Evolutionary conservation across 148 eudicot species (phyloP), one percentile per base, ranked within the genome.

Genomic region (Amaranthus palmeri): DNA sequence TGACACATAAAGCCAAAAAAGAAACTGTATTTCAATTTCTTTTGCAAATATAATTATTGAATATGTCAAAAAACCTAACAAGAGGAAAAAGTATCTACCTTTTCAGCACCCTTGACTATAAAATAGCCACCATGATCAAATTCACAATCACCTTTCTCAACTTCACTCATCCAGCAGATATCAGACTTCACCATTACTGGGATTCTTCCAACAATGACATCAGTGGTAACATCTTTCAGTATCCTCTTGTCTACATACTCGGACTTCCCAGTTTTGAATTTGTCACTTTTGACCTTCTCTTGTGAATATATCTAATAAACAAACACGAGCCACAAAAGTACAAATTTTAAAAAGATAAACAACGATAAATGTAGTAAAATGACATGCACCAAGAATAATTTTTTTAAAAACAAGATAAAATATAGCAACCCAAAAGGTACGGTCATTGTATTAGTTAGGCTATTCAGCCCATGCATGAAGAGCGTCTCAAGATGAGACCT

Each of bases 121-220:
- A 95, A 95, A 73, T 91, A 91, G 55, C 98, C 98, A n/a, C 98
- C 98, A 62, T 87, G 83, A 72, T 95, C 98, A 76, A 89, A 95
- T 72, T 95, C 96, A 71, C 98, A 95, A 69, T 95, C 97, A 7
- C 78, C 84, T 64, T 85, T 83, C 67, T 84, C 91, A 56, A 60
- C 78, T 72, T 65, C 85, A 53, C 82, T 89, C 96, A 89, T 91
- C 97, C 98, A 86, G 81, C 98, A 95, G 47, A 88, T 77, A 51
- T 86, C 91, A 76, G 98, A 93, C 70, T 89, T 93, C 73, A 93
- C 90, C 97, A 93, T 93, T 44, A 95, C 98, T 43, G 98, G 98
- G 67, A 91, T 81, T 72, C 88, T 85, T 67, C 98, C 98, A 58
- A 95, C 76, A 61, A 82, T 69, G 17, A 85, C 78, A 46, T 87